Percentiles rank a stretch among this genome's conserved stretches.
Conservation (phyloP, 495 filamentous ascomycete genomes). For the Xylaria grammica region DNA sequence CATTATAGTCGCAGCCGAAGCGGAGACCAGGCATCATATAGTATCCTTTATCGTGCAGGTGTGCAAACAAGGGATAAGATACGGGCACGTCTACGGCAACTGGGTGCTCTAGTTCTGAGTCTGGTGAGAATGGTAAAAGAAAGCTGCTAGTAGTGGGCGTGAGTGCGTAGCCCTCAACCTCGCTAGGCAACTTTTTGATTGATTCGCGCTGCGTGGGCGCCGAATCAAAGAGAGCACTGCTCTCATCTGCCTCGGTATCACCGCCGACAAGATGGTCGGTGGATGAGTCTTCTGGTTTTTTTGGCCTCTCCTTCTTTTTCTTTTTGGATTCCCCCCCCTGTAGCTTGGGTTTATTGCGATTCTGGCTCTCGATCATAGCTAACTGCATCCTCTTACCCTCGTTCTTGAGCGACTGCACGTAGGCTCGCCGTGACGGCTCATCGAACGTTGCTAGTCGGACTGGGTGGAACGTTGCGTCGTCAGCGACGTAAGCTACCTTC, state of each 20-base stretch:
- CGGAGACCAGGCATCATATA: conserved; percentile 90
- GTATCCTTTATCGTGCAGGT: conserved; percentile 80
- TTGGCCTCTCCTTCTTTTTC: conserved; percentile 38
- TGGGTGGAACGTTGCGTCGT: conserved; percentile 73
- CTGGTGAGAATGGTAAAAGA: conserved; percentile 28
- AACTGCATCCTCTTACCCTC: conserved; percentile 48
- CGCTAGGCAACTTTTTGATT: not conserved
- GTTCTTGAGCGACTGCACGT: conserved; percentile 46
- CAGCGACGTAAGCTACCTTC: conserved; percentile 76
- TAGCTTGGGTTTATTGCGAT: conserved; percentile 21
- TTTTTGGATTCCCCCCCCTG: conserved; percentile 38
- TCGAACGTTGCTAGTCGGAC: conserved; percentile 62
- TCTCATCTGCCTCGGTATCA: conserved; percentile 31
- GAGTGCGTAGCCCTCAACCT: conserved; percentile 31
- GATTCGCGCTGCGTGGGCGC: conserved; percentile 27
- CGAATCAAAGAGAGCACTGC: conserved; percentile 52
- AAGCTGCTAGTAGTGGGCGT: conserved; percentile 38
- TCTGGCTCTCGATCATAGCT: conserved; percentile 34
- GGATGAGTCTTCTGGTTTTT: conserved; percentile 31
- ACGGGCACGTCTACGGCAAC: conserved; percentile 34
- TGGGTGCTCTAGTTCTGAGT: not conserved
- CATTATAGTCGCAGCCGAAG: conserved; percentile 92
- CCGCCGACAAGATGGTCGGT: not conserved
- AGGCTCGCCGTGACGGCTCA: conserved; percentile 56
- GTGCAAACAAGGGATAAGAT: conserved; percentile 68